A percentile compares a stretch with the other conserved stretches of the same genome.
These are phyloP conservation scores for Fusarium illudens DNA, from an alignment of 2,329 filamentous ascomycete genomes.

Conservation along the genomic window DNA sequence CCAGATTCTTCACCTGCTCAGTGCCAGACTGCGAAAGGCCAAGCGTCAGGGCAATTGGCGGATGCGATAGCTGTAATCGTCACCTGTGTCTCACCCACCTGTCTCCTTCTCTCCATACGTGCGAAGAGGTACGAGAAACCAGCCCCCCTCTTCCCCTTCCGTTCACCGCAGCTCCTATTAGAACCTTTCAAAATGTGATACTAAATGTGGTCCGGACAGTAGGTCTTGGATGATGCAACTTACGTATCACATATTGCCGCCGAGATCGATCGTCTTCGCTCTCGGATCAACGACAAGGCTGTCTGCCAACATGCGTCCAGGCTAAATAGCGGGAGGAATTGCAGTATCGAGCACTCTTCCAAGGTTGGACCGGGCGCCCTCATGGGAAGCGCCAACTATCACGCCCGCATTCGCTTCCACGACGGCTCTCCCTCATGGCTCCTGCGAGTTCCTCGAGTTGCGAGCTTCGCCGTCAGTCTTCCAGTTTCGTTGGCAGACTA, in stretches of 20 bases:
- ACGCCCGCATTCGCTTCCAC: constrained; percentile 42
- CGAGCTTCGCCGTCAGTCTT: constrained; percentile 17
- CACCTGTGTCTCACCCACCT: not conserved
- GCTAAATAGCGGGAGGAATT: constrained; percentile 17
- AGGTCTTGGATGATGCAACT: not conserved
- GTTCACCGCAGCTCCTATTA: not conserved
- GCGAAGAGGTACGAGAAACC: not conserved
- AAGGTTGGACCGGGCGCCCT: constrained; percentile 27
- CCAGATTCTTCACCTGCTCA: not conserved
- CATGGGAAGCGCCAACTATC: constrained; percentile 43
- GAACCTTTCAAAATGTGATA: not conserved
- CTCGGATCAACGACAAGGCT: not conserved
- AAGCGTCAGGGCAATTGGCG: not conserved
- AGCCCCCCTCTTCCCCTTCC: not conserved
- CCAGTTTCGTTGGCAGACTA: constrained; percentile 38
- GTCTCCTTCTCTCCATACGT: not conserved
- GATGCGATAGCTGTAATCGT: not conserved
- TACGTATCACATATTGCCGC: not conserved
- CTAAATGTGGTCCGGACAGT: not conserved
- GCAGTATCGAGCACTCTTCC: constrained; percentile 18
- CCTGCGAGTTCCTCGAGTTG: constrained; percentile 35
- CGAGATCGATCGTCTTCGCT: not conserved
- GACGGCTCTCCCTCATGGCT: constrained; percentile 42
- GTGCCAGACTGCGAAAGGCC: not conserved
- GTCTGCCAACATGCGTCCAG: constrained; percentile 28